phyloP scores from a whole-genome alignment of 768 basidiomycete species.

The Mycena pura region DNA sequence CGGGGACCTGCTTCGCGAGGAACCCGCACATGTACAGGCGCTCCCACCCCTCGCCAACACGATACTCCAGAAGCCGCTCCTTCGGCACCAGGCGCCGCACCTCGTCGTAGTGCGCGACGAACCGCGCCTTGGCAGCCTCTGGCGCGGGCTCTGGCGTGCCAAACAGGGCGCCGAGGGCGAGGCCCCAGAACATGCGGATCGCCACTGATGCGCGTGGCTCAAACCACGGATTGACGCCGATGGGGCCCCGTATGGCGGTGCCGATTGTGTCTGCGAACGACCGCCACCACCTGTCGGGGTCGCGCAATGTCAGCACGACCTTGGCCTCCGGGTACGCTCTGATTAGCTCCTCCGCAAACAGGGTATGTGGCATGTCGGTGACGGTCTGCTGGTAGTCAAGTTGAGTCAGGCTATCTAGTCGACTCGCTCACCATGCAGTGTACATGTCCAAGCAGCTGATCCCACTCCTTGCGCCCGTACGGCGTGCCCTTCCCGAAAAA shows the following conservation, averaged over 20 bases:
- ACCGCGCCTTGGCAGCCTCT: neutral
- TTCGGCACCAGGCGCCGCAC: neutral
- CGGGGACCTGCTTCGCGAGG: neutral
- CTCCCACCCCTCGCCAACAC: neutral
- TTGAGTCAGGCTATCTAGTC: too few relatives aligned
- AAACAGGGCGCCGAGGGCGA: too few relatives aligned
- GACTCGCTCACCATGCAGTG: neutral
- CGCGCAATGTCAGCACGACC: neutral
- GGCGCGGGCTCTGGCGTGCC: too few relatives aligned
- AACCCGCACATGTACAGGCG: neutral
- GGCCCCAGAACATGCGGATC: neutral
- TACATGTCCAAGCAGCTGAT: neutral
- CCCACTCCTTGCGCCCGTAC: neutral
- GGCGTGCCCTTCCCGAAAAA: neutral
- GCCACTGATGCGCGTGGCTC: neutral
- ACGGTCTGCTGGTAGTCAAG: neutral
- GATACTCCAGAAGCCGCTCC: neutral
- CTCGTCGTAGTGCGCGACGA: neutral
- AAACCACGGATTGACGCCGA: neutral
- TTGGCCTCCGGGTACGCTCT: too few relatives aligned
- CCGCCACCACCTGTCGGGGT: neutral
- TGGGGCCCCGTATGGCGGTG: neutral
- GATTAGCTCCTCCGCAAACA: neutral
- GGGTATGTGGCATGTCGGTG: neutral
- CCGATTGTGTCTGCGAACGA: neutral